These are phyloP conservation scores for Gossypium bickii DNA, from an alignment of 345 rosid species.

Conservation along the genomic window DNA sequence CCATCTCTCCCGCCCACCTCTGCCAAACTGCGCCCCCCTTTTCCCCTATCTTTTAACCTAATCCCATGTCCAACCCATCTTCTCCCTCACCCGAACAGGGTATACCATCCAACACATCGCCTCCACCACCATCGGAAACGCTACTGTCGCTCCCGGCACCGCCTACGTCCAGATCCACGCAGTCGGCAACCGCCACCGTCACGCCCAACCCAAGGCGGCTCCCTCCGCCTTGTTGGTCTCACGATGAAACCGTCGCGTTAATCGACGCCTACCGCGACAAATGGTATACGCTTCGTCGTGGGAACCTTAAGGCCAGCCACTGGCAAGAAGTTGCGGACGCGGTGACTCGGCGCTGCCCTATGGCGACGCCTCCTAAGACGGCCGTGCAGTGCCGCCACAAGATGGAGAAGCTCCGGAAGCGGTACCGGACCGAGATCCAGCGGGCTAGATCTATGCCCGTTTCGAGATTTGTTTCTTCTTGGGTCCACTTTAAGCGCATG, in stretches of 20 bases:
- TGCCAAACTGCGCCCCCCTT: conserved; percentile 21
- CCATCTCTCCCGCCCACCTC: conserved; percentile 22
- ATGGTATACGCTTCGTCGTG: conserved; percentile 87
- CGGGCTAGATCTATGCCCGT: conserved; percentile 82
- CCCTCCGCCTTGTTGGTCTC: conserved; percentile 97
- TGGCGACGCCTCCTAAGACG: conserved; percentile 60
- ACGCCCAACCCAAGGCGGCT: conserved; percentile 61
- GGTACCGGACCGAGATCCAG: conserved; percentile 86
- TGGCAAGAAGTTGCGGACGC: conserved; percentile 93
- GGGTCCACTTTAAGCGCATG: conserved; percentile 88
- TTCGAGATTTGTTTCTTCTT: conserved; percentile 67
- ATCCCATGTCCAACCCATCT: conserved; percentile 33
- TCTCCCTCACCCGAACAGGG: conserved; percentile 30
- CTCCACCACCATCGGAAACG: conserved; percentile 24
- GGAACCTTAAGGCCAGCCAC: conserved; percentile 85
- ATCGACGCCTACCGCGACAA: conserved; percentile 83
- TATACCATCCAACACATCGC: conserved; percentile 11
- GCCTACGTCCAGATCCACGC: conserved; percentile 24
- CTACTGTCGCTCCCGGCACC: conserved; percentile 23
- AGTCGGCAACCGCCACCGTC: conserved; percentile 15
- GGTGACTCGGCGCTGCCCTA: conserved; percentile 55
- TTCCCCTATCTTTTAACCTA: conserved; percentile 3
- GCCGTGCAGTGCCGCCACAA: conserved; percentile 95
- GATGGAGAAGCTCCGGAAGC: conserved; percentile 96
- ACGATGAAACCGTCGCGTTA: conserved; percentile 71